A percentile compares a stretch with the other conserved stretches of the same genome.
Evolutionary conservation across 768 basidiomycete species (phyloP).

Genomic region (Pleurotus djamor): DNA sequence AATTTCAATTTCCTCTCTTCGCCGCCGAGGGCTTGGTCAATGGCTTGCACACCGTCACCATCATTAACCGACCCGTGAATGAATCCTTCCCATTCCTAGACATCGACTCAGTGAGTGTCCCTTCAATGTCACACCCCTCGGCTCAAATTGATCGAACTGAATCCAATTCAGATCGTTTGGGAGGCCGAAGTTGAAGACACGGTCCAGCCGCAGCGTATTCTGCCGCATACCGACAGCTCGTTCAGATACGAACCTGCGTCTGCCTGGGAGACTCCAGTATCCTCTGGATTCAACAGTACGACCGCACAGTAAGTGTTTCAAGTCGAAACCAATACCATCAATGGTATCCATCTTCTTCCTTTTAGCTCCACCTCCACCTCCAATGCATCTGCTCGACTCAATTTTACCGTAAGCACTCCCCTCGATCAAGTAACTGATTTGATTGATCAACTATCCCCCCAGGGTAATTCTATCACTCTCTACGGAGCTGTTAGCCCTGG

Average conservation of each 20-base stretch:
- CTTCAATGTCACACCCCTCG: neutral
- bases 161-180: conserved; percentile 2
- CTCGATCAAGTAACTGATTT: neutral
- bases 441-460: neutral
- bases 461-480: conserved; percentile 3
- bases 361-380: neutral
- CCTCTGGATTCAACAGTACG: neutral
- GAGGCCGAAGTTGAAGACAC: neutral
- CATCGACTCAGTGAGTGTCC: conserved; percentile 1
- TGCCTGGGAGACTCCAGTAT: neutral
- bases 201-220: neutral
- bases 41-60: conserved; percentile 3
- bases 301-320: conserved; percentile 7
- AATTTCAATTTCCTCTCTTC: conserved; percentile 4
- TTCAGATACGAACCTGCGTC: neutral
- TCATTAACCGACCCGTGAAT: neutral
- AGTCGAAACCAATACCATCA: neutral
- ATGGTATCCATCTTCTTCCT: neutral
- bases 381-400: neutral
- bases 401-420: conserved; percentile 2
- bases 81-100: neutral
- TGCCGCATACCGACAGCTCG: neutral
- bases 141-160: neutral
- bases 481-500: conserved; percentile 1
- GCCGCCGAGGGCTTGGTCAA: neutral